Conservation (phyloP, 148 eudicot genomes). For the Mesembryanthemum crystallinum region DNA sequence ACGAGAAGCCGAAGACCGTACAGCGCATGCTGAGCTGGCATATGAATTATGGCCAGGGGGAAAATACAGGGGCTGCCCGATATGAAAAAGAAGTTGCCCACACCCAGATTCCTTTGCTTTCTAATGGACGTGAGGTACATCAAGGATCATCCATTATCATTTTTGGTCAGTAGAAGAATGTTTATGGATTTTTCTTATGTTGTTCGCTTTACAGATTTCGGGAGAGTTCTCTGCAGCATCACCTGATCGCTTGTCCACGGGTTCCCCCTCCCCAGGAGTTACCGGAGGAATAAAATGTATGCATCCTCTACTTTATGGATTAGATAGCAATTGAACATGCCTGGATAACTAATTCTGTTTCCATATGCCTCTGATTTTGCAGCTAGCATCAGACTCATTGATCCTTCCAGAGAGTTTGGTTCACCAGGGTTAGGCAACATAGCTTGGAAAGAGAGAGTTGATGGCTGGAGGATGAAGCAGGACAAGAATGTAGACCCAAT, state of each 20-base stretch:
- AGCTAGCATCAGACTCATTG: constrained; percentile 57
- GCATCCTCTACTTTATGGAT: constrained; percentile 30
- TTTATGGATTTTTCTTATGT: neutral
- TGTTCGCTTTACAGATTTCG: constrained; percentile 41
- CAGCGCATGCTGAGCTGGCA: constrained; percentile 75
- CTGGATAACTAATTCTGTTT: constrained; percentile 9
- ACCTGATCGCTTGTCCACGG: constrained; percentile 62
- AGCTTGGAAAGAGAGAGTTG: constrained; percentile 74
- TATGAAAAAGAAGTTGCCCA: constrained; percentile 59
- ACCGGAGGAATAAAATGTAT: constrained; percentile 38
- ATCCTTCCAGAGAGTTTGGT: constrained; percentile 53
- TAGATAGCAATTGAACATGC: constrained; percentile 20
- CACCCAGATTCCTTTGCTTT: constrained; percentile 51
- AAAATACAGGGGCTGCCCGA: constrained; percentile 42
- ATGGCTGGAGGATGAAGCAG: constrained; percentile 66
- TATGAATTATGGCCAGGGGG: constrained; percentile 53
- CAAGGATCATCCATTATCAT: neutral
- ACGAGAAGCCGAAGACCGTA: constrained; percentile 36
- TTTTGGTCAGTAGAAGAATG: constrained; percentile 5
- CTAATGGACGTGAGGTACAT: constrained; percentile 56
- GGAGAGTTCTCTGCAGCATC: constrained; percentile 77
- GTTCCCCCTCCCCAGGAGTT: constrained; percentile 45
- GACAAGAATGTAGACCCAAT: constrained; percentile 50
- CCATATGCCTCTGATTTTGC: constrained; percentile 20
- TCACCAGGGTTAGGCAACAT: constrained; percentile 52